These are phyloP conservation scores for Cladosporium sphaerospermum DNA, from an alignment of 2,329 filamentous ascomycete species.

Conservation along the genomic window DNA sequence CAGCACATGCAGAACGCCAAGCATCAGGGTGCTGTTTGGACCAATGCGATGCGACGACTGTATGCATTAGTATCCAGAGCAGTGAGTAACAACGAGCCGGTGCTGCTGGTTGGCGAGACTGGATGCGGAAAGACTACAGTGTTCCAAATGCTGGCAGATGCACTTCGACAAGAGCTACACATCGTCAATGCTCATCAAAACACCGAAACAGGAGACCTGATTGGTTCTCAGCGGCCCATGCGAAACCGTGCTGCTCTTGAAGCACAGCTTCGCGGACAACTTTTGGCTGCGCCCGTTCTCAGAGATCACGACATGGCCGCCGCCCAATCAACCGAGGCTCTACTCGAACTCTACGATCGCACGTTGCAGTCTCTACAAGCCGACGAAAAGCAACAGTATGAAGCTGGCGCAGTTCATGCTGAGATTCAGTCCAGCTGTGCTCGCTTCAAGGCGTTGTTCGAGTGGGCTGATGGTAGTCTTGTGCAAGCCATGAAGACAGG, in stretches of 20 bases:
- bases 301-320: constrained; percentile 16
- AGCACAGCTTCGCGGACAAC: constrained; percentile 57
- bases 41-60: constrained; percentile 82
- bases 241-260: constrained; percentile 73
- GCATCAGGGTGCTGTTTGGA: constrained; percentile 77
- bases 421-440: constrained; percentile 45
- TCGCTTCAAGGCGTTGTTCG: constrained; percentile 79
- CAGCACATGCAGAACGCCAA: constrained; percentile 36
- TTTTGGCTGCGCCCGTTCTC: constrained; percentile 39
- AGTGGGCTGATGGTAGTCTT: constrained; percentile 92
- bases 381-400: constrained; percentile 13
- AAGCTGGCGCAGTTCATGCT: constrained; percentile 15
- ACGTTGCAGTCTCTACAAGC: constrained; percentile 34
- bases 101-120: constrained; percentile 91
- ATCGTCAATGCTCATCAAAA: constrained; percentile 98
- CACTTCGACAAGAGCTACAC: constrained; percentile 66
- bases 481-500: constrained; percentile 90
- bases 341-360: constrained; percentile 54
- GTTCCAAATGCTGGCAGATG: constrained; percentile 83
- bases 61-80: constrained; percentile 86
- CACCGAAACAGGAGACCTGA: constrained; percentile 92
- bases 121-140: constrained; percentile 97
- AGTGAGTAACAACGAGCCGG: constrained; percentile 83
- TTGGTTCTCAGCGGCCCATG: constrained; percentile 87
- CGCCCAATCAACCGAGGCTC: constrained; percentile 42